Conservation (phyloP, 768 basidiomycete species). For the Lactarius quietus region DNA sequence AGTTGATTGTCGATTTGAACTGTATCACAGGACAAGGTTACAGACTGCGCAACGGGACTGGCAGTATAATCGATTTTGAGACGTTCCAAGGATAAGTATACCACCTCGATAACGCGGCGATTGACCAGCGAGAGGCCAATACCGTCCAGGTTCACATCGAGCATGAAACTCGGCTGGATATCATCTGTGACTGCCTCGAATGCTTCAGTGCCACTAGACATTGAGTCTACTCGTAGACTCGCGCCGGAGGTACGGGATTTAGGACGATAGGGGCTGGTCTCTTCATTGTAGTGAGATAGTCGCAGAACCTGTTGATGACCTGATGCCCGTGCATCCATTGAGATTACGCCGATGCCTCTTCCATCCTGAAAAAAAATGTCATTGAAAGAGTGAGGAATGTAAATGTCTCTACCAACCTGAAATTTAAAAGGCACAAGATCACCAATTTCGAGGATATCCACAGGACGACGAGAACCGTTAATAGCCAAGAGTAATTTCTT, state of each 20-base stretch:
- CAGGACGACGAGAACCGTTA: slow-evolving; percentile 55
- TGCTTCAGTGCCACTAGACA: slow-evolving; percentile 63
- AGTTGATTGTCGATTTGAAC: slow-evolving; percentile 97
- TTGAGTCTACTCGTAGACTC: slow-evolving; percentile 61
- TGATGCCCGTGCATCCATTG: slow-evolving; percentile 90
- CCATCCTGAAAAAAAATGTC: slow-evolving; percentile 40
- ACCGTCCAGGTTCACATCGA: slow-evolving; percentile 79
- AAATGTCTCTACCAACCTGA: slow-evolving; percentile 43
- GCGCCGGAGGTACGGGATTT: slow-evolving; percentile 48
- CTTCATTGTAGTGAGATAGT: slow-evolving; percentile 83
- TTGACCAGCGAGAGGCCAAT: slow-evolving; percentile 92
- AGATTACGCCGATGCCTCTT: slow-evolving; percentile 62
- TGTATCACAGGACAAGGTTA: slow-evolving; percentile 77
- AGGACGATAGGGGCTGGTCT: slow-evolving; percentile 85
- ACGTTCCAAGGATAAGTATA: slow-evolving; percentile 77
- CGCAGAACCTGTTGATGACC: slow-evolving; percentile 79
- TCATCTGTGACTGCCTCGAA: slow-evolving; percentile 87
- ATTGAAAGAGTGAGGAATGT: neutral
- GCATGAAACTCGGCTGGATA: slow-evolving; percentile 55
- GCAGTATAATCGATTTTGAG: slow-evolving; percentile 84
- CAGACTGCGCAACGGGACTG: slow-evolving; percentile 72
- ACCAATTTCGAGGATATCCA: slow-evolving; percentile 97
- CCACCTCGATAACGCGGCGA: slow-evolving; percentile 79
- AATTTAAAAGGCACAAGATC: slow-evolving; percentile 88
- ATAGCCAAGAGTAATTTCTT: slow-evolving; percentile 72